Percentiles rank a stretch among this genome's conserved stretches.
These are phyloP conservation scores for Populus davidiana DNA, from an alignment of 345 rosid species.

Conservation along the genomic window DNA sequence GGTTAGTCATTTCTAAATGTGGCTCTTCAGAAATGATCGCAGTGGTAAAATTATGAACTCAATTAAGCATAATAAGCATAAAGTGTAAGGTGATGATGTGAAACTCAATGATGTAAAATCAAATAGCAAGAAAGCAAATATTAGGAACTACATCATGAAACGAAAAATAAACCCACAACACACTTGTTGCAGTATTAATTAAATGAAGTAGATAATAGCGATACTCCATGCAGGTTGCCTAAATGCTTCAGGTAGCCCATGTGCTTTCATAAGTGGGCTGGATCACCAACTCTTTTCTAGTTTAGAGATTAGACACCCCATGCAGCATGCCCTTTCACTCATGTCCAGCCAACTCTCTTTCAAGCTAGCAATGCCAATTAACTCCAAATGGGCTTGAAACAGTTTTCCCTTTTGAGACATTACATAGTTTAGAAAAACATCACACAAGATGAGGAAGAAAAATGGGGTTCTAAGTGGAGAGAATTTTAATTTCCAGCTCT, in stretches of 20 bases:
- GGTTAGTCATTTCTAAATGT: not conserved
- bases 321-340: not conserved
- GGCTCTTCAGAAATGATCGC: not conserved
- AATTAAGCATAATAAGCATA: not conserved
- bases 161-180: not conserved
- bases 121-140: not conserved
- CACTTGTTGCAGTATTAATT: not conserved
- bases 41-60: not conserved
- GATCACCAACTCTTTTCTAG: not conserved
- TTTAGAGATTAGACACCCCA: not conserved
- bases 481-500: not conserved
- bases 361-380: not conserved
- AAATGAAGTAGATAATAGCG: not conserved
- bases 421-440: not conserved
- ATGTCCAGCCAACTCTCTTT: slow-evolving; percentile 3
- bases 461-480: not conserved
- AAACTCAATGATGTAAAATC: slow-evolving; percentile 4
- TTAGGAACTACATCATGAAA: not conserved
- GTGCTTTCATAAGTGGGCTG: not conserved
- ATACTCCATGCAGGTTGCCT: not conserved
- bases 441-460: not conserved
- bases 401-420: not conserved
- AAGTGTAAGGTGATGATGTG: not conserved
- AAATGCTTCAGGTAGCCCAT: not conserved
- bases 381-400: not conserved